Percentiles rank a stretch among this genome's conserved stretches.
These are phyloP conservation scores for Nakazawaea ambrosiae DNA, from an alignment of 805 yeast genomes.

Conservation along the genomic window DNA sequence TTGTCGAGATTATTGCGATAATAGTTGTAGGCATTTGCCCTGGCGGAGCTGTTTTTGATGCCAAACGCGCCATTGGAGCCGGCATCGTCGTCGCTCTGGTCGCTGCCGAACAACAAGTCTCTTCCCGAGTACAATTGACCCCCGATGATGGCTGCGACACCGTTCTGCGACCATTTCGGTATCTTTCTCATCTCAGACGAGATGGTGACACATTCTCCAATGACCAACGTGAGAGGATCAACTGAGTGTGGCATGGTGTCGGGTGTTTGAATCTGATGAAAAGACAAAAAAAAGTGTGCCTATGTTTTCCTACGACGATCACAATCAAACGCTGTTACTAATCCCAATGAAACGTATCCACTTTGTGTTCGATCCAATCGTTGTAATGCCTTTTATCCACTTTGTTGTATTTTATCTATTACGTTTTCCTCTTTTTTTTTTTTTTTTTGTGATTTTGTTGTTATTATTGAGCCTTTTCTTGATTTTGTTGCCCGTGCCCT, in stretches of 20 bases:
- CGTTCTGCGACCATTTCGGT: conserved; percentile 66
- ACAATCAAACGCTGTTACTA: too few species aligned
- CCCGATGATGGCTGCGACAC: conserved; percentile 70
- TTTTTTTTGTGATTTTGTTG: too few species aligned
- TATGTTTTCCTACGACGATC: too few species aligned
- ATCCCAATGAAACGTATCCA: too few species aligned
- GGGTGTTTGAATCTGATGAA: background rate
- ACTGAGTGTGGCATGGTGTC: conserved; percentile 21
- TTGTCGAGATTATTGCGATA: too few species aligned
- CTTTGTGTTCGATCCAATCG: too few species aligned
- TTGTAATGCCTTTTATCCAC: too few species aligned
- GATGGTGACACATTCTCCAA: conserved; percentile 81
- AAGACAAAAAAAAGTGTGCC: background rate
- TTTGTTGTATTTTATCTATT: too few species aligned
- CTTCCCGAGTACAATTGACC: conserved; percentile 31
- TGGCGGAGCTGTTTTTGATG: conserved; percentile 11
- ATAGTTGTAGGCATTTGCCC: conserved; percentile 3
- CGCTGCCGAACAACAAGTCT: conserved; percentile 18
- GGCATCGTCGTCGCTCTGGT: conserved; percentile 23
- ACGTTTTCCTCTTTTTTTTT: too few species aligned
- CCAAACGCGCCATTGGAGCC: conserved; percentile 19
- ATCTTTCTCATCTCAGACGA: conserved; percentile 87
- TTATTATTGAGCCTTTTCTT: too few species aligned
- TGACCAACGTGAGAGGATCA: conserved; percentile 75
- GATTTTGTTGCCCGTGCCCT: too few species aligned